Evolutionary conservation across 805 yeast genomes (phyloP), one percentile per base, ranked within the genome.

Genomic region (Candida khao-thaluensis): DNA sequence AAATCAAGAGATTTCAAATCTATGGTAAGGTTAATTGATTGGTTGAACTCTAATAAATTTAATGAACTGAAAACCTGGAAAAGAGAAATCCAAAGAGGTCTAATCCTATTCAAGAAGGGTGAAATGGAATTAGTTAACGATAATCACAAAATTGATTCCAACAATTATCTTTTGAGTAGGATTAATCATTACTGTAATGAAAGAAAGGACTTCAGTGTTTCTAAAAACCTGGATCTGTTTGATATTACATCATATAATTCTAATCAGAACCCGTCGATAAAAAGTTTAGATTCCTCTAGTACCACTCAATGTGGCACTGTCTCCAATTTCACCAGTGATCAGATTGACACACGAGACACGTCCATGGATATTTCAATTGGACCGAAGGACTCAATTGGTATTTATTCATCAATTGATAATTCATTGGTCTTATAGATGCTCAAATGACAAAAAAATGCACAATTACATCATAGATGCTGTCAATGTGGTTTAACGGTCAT

Each of bases 41-140:
- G 29, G 28, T 11, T 33, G 7, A 24, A 33, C 9, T 2, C 2
- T 3, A 25, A 24, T n/a, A n/a, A 20, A 8, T n/a, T 18, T 10
- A 15, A 17, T 14, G 43, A 38, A 12, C 7, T 15, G 17, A 17
- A 16, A n/a, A 34, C 17, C 27, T 49, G 53, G 66, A 66, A 60
- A 33, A 49, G 71, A 28, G 85, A 81, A 52, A 50, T 77, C 2
- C 81, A 77, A 38, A 56, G 82, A 36, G 78, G 78, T 16, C 51
- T 81, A 35, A 62, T 71, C 24, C 54, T 80, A 25, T 59, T 64
- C 37, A 65, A 65, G 38, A 81, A 81, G 50, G 72, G 81, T 2
- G 88, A 81, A 54, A 76, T 82, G 77, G 75, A 71, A 48, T 60
- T 65, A 17, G 42, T 31, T 7, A 20, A 10, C 8, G 7, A 12